These are phyloP conservation scores for Emergomyces orientalis DNA, from an alignment of 2,329 filamentous ascomycete species.

Conservation along the genomic window DNA sequence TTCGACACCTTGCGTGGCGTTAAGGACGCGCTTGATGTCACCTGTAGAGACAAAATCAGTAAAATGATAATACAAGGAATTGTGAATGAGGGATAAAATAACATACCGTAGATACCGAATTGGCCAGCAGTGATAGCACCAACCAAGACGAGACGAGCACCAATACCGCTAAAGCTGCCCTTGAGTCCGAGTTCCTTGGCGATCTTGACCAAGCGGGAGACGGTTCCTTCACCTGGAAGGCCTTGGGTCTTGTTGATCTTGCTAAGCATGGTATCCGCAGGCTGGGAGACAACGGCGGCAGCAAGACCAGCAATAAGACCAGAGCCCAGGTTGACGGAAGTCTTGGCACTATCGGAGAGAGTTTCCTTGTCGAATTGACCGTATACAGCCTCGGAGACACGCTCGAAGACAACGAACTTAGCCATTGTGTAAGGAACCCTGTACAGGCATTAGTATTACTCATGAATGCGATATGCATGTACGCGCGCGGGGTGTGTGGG, in stretches of 20 bases:
- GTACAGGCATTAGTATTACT: slow-evolving; percentile 16
- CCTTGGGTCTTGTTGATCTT: slow-evolving; percentile 97
- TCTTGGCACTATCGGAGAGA: slow-evolving; percentile 61
- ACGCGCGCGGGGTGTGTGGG: neutral
- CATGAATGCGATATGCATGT: neutral
- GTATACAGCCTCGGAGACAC: slow-evolving; percentile 69
- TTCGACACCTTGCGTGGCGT: slow-evolving; percentile 67
- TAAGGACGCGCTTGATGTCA: slow-evolving; percentile 58
- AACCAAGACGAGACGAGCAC: slow-evolving; percentile 67
- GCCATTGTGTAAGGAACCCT: slow-evolving; percentile 89
- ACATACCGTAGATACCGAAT: slow-evolving; percentile 68
- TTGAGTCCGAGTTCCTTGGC: slow-evolving; percentile 72
- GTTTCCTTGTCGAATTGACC: slow-evolving; percentile 59
- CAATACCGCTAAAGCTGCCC: slow-evolving; percentile 72
- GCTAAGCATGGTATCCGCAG: slow-evolving; percentile 85
- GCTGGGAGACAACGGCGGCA: slow-evolving; percentile 77
- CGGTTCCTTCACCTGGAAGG: slow-evolving; percentile 73
- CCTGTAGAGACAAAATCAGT: slow-evolving; percentile 12
- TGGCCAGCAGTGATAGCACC: slow-evolving; percentile 69
- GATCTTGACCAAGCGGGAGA: slow-evolving; percentile 76
- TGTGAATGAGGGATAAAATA: neutral
- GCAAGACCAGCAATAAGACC: slow-evolving; percentile 82
- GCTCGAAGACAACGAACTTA: slow-evolving; percentile 92
- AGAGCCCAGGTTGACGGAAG: slow-evolving; percentile 71
- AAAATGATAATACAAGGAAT: neutral